phyloP scores from a whole-genome alignment of 768 basidiomycete species.

The Brasilioporus rufonigricans region DNA sequence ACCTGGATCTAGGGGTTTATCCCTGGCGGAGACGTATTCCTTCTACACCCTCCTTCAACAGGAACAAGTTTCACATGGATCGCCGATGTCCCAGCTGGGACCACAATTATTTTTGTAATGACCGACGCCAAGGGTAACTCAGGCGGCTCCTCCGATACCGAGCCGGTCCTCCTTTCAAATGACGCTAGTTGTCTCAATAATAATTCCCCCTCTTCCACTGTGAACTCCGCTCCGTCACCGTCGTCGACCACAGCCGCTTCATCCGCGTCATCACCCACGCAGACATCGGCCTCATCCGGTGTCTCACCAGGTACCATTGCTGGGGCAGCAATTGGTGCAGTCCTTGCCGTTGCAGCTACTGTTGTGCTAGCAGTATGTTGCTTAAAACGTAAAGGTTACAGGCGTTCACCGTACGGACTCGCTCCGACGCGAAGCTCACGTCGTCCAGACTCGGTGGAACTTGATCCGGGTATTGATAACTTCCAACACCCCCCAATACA shows the following conservation, averaged over 20 bases:
- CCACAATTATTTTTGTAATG: slow-evolving; percentile 56
- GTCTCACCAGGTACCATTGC: slow-evolving; percentile 47
- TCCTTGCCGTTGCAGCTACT: slow-evolving; percentile 52
- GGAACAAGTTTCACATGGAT: slow-evolving; percentile 50
- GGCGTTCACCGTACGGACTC: slow-evolving; percentile 29
- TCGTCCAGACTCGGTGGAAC: slow-evolving; percentile 39
- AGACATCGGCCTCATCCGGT: slow-evolving; percentile 20
- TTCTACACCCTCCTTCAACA: slow-evolving; percentile 39
- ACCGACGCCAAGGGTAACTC: slow-evolving; percentile 46
- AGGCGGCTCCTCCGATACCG: slow-evolving; percentile 62
- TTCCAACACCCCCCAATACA: slow-evolving; percentile 35
- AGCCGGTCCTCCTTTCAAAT: slow-evolving; percentile 45
- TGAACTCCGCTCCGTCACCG: slow-evolving; percentile 3
- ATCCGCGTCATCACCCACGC: slow-evolving; percentile 19
- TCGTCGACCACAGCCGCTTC: slow-evolving; percentile 18
- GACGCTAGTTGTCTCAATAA: slow-evolving; percentile 51
- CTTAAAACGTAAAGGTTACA: slow-evolving; percentile 33
- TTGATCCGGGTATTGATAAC: slow-evolving; percentile 25
- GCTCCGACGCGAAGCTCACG: slow-evolving; percentile 28
- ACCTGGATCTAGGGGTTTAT: slow-evolving; percentile 49
- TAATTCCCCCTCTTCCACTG: slow-evolving; percentile 53
- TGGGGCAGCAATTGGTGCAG: slow-evolving; percentile 46
- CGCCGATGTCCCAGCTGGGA: slow-evolving; percentile 56
- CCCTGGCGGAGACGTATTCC: slow-evolving; percentile 55
- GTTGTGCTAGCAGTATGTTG: slow-evolving; percentile 53